Percentiles rank a stretch among this genome's conserved stretches.
These are phyloP conservation scores for Volutella citrinella DNA, from an alignment of 2,329 filamentous ascomycete genomes.

Conservation along the genomic window DNA sequence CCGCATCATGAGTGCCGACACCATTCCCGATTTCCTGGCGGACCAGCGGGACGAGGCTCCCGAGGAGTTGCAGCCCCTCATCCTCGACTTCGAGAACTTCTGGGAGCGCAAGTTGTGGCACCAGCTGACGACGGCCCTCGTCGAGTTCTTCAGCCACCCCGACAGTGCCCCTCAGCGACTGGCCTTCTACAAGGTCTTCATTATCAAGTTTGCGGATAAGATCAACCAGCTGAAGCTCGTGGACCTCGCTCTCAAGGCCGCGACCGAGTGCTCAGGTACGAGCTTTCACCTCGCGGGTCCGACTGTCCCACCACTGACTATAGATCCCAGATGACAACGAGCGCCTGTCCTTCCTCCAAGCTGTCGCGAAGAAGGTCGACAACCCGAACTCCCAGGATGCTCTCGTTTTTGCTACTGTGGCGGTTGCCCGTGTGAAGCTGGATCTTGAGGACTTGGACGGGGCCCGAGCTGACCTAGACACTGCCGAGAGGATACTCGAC, in stretches of 20 bases:
- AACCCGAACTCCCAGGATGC: slow-evolving; percentile 92
- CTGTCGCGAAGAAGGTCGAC: slow-evolving; percentile 84
- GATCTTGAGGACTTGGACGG: slow-evolving; percentile 76
- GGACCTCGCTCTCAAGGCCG: slow-evolving; percentile 81
- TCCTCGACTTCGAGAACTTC: slow-evolving; percentile 90
- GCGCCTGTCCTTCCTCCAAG: slow-evolving; percentile 78
- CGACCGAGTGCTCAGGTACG: slow-evolving; percentile 76
- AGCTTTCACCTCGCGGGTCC: no score
- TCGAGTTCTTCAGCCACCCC: slow-evolving; percentile 82
- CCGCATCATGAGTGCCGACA: slow-evolving; percentile 78
- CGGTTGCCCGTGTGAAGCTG: slow-evolving; percentile 84
- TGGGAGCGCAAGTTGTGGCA: slow-evolving; percentile 99
- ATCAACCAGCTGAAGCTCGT: slow-evolving; percentile 99
- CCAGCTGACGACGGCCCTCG: slow-evolving; percentile 86
- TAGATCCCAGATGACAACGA: slow-evolving; percentile 76
- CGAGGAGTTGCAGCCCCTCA: slow-evolving; percentile 81
- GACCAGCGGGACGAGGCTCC: slow-evolving; percentile 86
- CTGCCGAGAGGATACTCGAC: slow-evolving; percentile 84
- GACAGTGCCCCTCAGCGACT: slow-evolving; percentile 82
- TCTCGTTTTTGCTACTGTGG: slow-evolving; percentile 88
- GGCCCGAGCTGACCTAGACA: slow-evolving; percentile 81
- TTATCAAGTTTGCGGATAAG: slow-evolving; percentile 94
- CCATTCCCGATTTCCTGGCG: slow-evolving; percentile 86
- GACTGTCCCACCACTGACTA: no score
- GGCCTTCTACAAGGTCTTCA: slow-evolving; percentile 89